phyloP scores from a whole-genome alignment of 1,139 yeast species.

The Scheffersomyces cryptocercus region DNA sequence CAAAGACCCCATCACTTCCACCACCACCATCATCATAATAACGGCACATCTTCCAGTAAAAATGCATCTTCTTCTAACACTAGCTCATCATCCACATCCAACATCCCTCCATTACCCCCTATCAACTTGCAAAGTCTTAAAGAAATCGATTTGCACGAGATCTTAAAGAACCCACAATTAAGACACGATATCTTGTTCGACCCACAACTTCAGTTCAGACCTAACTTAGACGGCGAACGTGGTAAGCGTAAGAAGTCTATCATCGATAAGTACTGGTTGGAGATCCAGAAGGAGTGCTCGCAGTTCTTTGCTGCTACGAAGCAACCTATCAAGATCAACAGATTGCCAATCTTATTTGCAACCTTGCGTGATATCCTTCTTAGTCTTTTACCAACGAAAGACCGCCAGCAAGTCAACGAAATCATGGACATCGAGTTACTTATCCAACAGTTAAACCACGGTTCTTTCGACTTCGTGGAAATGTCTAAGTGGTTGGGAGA shows the following conservation, averaged over 20 bases:
- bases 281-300: slow-evolving; percentile 63
- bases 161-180: slow-evolving; percentile 86
- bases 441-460: slow-evolving; percentile 71
- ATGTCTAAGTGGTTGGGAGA: slow-evolving; percentile 71
- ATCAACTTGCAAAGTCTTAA: slow-evolving; percentile 80
- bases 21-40: slow-evolving; percentile 14
- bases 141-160: slow-evolving; percentile 87
- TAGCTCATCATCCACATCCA: slow-evolving; percentile 8
- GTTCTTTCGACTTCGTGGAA: slow-evolving; percentile 66
- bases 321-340: slow-evolving; percentile 38
- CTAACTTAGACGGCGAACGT: slow-evolving; percentile 88
- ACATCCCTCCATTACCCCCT: slow-evolving; percentile 63
- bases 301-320: slow-evolving; percentile 33
- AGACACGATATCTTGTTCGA: slow-evolving; percentile 93
- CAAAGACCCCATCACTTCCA: slow-evolving; percentile 19
- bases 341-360: slow-evolving; percentile 67
- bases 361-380: slow-evolving; percentile 77
- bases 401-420: slow-evolving; percentile 66
- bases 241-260: slow-evolving; percentile 75
- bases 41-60: slow-evolving; percentile 7
- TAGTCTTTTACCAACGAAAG: slow-evolving; percentile 76
- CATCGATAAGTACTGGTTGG: slow-evolving; percentile 83
- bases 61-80: slow-evolving; percentile 8
- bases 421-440: slow-evolving; percentile 77
- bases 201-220: slow-evolving; percentile 89